Evolutionary conservation across 2,329 filamentous ascomycete genomes (phyloP), one percentile per base, ranked within the genome.

Genomic region (Talaromyces sp.): DNA sequence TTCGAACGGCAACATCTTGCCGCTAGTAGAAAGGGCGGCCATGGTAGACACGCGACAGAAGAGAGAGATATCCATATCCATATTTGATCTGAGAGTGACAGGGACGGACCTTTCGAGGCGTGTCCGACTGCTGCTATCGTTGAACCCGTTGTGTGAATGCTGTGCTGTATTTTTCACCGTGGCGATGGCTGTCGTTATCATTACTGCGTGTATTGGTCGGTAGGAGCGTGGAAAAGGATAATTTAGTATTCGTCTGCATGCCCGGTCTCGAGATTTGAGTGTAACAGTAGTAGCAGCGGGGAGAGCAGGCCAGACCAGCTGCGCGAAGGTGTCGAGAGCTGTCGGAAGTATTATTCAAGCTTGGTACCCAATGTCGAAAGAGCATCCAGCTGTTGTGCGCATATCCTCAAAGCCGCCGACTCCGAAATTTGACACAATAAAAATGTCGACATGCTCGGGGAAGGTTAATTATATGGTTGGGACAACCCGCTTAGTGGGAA

Each of bases 41-140:
- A 62, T 62, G 30, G 60, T 62, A 8, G 60, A 62, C 52, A 62
- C 60, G 56, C 60, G 60, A 52, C 55, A 59, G 53, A 62, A 62
- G 25, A 62, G 60, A 10, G 60, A 57, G 15, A 62, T 56, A 32
- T 62, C 56, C 60, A 62, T 62, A 36, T 62, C 60, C 17, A 30
- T 44, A 11, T 62, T 7, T 52, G 52, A 42, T 53, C 19, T 42
- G 51, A 39, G 19, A 55, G 49, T 42, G 19, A 32, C 32, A 25
- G 9, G 22, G 22, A 22, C 44, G 9, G 13, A 25, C 52, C 17
- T 56, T 54, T 58, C 55, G 42, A 56, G 60, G 33, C 51, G 56
- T 42, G 27, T 59, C 52, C 42, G 42, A 47, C 22, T 25, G 57
- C 30, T 62, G 33, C 10, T 22, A 27, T 25, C 25, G 44, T 10